phyloP scores from a whole-genome alignment of 148 eudicot genomes.

The Rheum nobile region DNA sequence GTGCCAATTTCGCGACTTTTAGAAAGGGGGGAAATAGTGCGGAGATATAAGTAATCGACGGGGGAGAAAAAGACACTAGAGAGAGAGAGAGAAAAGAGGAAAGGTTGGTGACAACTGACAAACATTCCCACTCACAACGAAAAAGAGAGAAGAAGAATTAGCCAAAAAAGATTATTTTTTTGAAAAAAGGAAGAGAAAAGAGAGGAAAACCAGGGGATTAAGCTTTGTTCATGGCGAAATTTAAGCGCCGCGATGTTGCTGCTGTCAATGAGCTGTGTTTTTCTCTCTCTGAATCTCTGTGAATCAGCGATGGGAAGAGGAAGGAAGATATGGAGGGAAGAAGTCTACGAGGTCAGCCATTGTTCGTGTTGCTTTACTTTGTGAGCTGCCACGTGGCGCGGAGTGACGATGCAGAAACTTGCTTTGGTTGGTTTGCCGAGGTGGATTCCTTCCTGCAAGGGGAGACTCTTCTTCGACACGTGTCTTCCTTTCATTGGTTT shows the following conservation, averaged over 20 bases:
- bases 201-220: background rate
- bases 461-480: background rate
- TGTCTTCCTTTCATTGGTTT: background rate
- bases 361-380: background rate
- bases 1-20: conserved; percentile 10
- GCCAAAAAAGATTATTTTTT: background rate
- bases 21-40: background rate
- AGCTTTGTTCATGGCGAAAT: conserved; percentile 7
- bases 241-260: background rate
- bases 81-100: conserved; percentile 3
- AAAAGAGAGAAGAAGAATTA: conserved; percentile 1
- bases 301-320: background rate
- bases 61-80: background rate
- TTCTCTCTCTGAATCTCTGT: background rate
- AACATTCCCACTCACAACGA: conserved; percentile 17
- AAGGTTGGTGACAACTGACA: conserved; percentile 23
- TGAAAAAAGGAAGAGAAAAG: background rate
- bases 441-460: background rate
- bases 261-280: conserved; percentile 1
- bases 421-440: background rate
- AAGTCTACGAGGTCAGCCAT: background rate
- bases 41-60: background rate
- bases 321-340: background rate
- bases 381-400: background rate
- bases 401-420: conserved; percentile 1